Conservation (phyloP, 2,329 filamentous ascomycete species). For the Aureobasidium sp. region DNA sequence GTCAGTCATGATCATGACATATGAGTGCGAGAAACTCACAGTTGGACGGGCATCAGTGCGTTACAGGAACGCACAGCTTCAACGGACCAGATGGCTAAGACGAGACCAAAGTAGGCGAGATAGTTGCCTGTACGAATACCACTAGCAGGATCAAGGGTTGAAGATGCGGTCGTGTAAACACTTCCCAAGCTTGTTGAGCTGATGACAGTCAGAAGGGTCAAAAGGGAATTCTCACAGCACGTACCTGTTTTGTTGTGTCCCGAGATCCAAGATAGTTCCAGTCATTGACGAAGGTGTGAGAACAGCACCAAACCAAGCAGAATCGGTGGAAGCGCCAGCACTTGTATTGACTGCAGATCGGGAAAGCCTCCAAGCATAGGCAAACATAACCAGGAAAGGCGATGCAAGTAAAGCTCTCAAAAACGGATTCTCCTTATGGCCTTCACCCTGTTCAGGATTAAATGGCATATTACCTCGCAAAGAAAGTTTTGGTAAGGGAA, state of each 20-base stretch:
- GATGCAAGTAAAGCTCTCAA: constrained; percentile 9
- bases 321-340: background rate
- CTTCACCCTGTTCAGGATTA: constrained; percentile 32
- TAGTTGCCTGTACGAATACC: constrained; percentile 30
- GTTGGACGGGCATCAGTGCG: constrained; percentile 26
- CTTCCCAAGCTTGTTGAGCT: background rate
- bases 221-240: no score
- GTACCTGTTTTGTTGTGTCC: background rate
- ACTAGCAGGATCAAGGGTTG: constrained; percentile 5
- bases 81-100: constrained; percentile 34
- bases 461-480: constrained; percentile 33
- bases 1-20: constrained; percentile 8
- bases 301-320: no score
- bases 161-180: background rate
- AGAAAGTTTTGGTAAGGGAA: constrained; percentile 32
- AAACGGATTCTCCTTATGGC: constrained; percentile 30
- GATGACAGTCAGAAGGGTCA: background rate
- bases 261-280: background rate
- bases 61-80: constrained; percentile 35
- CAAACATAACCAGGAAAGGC: constrained; percentile 16
- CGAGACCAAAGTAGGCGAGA: constrained; percentile 30
- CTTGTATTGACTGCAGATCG: background rate
- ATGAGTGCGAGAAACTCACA: background rate
- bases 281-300: background rate
- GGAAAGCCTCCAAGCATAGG: background rate